Conservation (phyloP, 2,329 filamentous ascomycete species). For the Hirsutella rhossiliensis region DNA sequence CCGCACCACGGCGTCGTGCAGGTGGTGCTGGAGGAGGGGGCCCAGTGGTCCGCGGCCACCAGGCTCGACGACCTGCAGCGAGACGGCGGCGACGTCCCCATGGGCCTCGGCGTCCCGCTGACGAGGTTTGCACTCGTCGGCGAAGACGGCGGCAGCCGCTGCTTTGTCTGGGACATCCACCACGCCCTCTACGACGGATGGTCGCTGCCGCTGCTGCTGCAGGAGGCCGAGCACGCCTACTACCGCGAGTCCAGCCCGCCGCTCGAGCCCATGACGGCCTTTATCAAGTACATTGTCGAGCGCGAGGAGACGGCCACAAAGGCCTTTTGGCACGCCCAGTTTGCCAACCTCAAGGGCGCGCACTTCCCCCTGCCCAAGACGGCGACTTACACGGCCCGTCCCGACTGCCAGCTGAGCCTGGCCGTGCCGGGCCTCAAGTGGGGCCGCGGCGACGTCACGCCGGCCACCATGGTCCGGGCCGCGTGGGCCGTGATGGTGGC, state of each 20-base stretch:
- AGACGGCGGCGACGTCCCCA: conserved; percentile 1
- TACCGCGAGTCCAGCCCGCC: background rate
- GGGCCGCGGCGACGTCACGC: conserved; percentile 6
- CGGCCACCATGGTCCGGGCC: conserved; percentile 12
- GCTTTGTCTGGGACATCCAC: conserved; percentile 10
- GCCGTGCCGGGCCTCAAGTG: conserved; percentile 3
- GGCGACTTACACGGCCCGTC: conserved; percentile 1
- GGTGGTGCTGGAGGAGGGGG: conserved; percentile 3
- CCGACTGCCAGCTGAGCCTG: conserved; percentile 1
- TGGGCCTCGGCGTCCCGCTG: conserved; percentile 7
- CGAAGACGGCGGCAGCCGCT: background rate
- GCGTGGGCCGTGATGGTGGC: conserved; percentile 21
- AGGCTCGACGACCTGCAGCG: background rate
- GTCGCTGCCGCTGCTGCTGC: conserved; percentile 27
- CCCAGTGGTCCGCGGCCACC: conserved; percentile 1
- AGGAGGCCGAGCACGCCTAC: conserved; percentile 6
- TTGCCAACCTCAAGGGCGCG: conserved; percentile 13
- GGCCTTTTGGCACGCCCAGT: conserved; percentile 27
- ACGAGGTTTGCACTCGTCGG: conserved; percentile 4
- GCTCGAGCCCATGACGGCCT: conserved; percentile 19
- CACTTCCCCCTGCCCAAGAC: conserved; percentile 4
- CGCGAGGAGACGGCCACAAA: conserved; percentile 11
- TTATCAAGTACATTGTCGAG: conserved; percentile 29
- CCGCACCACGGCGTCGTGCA: conserved; percentile 7
- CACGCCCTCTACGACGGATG: conserved; percentile 42